Evolutionary conservation across 495 filamentous ascomycete genomes (phyloP).

Genomic region (Penicillium subrubescens): DNA sequence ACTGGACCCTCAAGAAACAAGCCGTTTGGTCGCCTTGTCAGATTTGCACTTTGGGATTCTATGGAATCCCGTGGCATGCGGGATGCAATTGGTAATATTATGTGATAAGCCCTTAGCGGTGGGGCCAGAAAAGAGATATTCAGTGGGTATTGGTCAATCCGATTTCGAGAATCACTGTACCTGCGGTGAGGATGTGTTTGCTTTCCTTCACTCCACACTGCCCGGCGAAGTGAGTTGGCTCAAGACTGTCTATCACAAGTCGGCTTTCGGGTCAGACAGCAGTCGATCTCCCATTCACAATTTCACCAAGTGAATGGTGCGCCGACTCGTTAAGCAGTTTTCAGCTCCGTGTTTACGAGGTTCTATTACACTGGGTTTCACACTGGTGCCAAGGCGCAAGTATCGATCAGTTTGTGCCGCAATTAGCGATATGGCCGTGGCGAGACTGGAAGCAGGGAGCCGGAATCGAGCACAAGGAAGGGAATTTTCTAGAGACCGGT

Average conservation of each 20-base stretch:
- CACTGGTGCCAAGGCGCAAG: not conserved
- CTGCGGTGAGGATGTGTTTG: not conserved
- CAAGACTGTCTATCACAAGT: too few species aligned
- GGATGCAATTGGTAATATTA: too few species aligned
- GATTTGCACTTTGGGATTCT: too few species aligned
- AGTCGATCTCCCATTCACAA: not conserved
- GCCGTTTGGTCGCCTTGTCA: too few species aligned
- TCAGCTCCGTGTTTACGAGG: not conserved
- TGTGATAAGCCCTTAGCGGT: too few species aligned
- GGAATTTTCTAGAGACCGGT: not conserved
- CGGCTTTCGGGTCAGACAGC: not conserved
- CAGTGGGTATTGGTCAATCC: too few species aligned
- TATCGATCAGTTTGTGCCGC: not conserved
- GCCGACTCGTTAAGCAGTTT: not conserved
- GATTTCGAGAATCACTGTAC: too few species aligned
- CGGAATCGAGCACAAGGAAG: not conserved
- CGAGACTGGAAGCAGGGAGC: not conserved
- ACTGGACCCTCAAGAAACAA: too few species aligned
- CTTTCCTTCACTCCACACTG: not conserved
- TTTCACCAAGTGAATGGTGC: not conserved
- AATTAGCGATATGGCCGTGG: not conserved
- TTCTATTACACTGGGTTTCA: not conserved
- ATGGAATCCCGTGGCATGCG: too few species aligned
- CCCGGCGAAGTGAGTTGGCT: not conserved
- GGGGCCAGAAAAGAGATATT: too few species aligned